These are phyloP conservation scores for Plasmodiophora brassicae DNA, from an alignment of 208 protist species.

Conservation along the genomic window DNA sequence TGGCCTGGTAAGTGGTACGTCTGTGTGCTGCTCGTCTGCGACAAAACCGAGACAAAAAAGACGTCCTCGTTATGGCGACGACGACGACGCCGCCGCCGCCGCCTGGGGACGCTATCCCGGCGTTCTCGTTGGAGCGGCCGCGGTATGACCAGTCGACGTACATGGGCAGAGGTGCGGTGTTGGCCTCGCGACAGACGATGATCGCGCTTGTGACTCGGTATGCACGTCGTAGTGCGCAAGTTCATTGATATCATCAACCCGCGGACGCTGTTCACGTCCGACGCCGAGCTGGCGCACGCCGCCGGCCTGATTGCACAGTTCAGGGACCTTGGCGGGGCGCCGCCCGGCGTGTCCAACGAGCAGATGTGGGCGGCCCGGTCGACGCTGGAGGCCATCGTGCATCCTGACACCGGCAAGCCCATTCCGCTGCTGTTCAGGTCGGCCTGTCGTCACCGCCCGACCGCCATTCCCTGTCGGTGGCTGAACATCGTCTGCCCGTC, in stretches of 20 bases:
- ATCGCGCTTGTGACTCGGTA: background rate
- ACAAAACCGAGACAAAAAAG: too few species aligned
- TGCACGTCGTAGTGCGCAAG: background rate
- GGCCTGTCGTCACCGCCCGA: too few species aligned
- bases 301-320: background rate
- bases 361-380: background rate
- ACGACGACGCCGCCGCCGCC: too few species aligned
- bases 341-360: background rate
- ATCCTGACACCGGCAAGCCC: conserved; percentile 4
- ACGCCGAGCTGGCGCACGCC: background rate
- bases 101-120: too few species aligned
- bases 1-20: too few species aligned
- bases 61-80: too few species aligned
- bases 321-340: background rate
- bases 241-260: conserved; percentile 17
- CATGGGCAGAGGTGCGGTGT: background rate
- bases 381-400: background rate
- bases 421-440: background rate
- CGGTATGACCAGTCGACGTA: conserved; percentile 9
- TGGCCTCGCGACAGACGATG: background rate
- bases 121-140: background rate
- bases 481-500: too few species aligned
- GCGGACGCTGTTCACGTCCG: background rate
- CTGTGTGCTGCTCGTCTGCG: too few species aligned
- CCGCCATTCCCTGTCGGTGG: too few species aligned